phyloP scores from a whole-genome alignment of 108 stramenopile genomes.

The Cyclotella choctawhatcheeana region DNA sequence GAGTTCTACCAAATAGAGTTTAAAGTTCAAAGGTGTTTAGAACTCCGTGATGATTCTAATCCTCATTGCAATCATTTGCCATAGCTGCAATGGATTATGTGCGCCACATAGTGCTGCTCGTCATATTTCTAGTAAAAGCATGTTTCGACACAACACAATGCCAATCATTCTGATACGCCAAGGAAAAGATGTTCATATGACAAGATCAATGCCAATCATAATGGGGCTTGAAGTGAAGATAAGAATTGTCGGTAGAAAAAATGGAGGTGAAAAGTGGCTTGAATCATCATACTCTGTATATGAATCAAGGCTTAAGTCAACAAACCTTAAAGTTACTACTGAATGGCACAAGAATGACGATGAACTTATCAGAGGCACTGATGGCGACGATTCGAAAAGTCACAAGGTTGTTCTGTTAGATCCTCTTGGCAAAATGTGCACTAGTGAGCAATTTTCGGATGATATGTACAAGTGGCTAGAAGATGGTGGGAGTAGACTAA shows the following conservation, averaged over 20 bases:
- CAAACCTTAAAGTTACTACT: slow-evolving; percentile 73
- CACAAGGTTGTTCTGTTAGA: slow-evolving; percentile 77
- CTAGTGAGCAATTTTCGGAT: slow-evolving; percentile 77
- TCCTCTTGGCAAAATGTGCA: slow-evolving; percentile 68
- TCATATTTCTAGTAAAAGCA: slow-evolving; percentile 6
- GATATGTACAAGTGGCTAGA: slow-evolving; percentile 87
- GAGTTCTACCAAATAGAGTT: too few species aligned
- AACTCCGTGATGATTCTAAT: too few species aligned
- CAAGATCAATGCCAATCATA: not conserved
- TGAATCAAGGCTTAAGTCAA: slow-evolving; percentile 65
- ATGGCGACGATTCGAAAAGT: slow-evolving; percentile 59
- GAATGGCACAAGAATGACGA: slow-evolving; percentile 90
- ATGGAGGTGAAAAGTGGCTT: slow-evolving; percentile 73
- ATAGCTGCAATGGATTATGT: too few species aligned
- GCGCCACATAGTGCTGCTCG: too few species aligned
- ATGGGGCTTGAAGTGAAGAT: slow-evolving; percentile 81
- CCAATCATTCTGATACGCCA: not conserved
- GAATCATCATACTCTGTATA: slow-evolving; percentile 79
- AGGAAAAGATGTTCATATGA: not conserved
- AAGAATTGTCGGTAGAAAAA: slow-evolving; percentile 82
- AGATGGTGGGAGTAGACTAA: slow-evolving; percentile 83
- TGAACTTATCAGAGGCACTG: slow-evolving; percentile 73
- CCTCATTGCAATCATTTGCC: too few species aligned
- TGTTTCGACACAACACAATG: not conserved
- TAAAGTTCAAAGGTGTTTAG: too few species aligned